A percentile compares a stretch with the other conserved stretches of the same genome.
Conservation (phyloP, 2,329 filamentous ascomycete genomes). For the Coleophoma cylindrospora region DNA sequence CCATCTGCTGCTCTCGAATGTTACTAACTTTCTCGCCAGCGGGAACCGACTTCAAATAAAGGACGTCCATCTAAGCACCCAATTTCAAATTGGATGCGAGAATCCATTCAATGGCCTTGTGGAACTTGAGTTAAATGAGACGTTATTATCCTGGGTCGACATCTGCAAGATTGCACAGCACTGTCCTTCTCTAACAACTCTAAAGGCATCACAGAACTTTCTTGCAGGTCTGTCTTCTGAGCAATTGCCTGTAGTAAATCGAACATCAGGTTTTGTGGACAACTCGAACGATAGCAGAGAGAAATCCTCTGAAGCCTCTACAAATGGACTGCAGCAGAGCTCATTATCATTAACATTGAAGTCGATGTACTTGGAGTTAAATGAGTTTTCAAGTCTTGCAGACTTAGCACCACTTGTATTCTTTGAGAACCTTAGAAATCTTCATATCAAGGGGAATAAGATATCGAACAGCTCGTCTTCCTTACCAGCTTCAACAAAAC, state of each 20-base stretch:
- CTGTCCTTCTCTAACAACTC: slow-evolving; percentile 46
- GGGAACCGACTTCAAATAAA: slow-evolving; percentile 64
- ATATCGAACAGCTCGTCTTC: slow-evolving; percentile 55
- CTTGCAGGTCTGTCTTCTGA: not conserved
- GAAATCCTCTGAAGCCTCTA: slow-evolving; percentile 9
- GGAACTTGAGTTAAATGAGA: slow-evolving; percentile 63
- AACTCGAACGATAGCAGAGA: too few relatives aligned
- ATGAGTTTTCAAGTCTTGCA: slow-evolving; percentile 56
- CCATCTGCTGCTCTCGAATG: not conserved
- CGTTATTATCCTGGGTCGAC: slow-evolving; percentile 60
- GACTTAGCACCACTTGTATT: slow-evolving; percentile 49
- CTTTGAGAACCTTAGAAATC: slow-evolving; percentile 47
- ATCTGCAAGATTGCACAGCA: slow-evolving; percentile 46
- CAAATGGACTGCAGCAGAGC: slow-evolving; percentile 22
- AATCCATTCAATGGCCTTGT: slow-evolving; percentile 44
- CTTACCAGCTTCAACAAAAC: not conserved
- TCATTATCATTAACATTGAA: slow-evolving; percentile 33
- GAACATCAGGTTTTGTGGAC: not conserved
- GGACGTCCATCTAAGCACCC: slow-evolving; percentile 22
- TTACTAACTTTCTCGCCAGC: slow-evolving; percentile 35
- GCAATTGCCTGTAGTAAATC: not conserved
- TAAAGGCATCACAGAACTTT: slow-evolving; percentile 38
- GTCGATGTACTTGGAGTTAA: slow-evolving; percentile 67
- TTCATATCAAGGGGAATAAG: slow-evolving; percentile 73
- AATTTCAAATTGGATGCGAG: slow-evolving; percentile 11